These are phyloP conservation scores for Septoria linicola DNA, from an alignment of 2,329 filamentous ascomycete genomes.

Conservation along the genomic window DNA sequence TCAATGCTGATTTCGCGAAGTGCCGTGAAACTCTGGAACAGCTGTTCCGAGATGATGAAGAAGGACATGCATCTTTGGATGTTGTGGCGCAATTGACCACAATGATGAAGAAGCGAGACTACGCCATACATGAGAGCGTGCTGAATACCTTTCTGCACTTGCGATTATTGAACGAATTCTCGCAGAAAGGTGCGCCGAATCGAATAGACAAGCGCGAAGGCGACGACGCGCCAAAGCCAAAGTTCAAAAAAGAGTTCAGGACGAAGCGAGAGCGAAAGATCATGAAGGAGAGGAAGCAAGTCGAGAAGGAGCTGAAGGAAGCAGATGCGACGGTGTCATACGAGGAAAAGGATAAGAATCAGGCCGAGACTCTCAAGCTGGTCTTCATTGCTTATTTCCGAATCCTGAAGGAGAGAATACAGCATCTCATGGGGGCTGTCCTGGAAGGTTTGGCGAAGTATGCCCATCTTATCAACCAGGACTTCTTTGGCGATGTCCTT, in stretches of 20 bases:
- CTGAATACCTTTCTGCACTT: slow-evolving; percentile 89
- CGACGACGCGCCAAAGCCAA: slow-evolving; percentile 57
- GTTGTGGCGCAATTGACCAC: slow-evolving; percentile 80
- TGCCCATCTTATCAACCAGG: slow-evolving; percentile 95
- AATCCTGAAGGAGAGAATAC: slow-evolving; percentile 78
- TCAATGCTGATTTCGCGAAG: slow-evolving; percentile 74
- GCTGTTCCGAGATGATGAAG: slow-evolving; percentile 82
- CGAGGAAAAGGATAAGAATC: slow-evolving; percentile 89
- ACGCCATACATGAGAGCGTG: slow-evolving; percentile 77
- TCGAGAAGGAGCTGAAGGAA: slow-evolving; percentile 90
- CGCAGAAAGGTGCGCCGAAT: slow-evolving; percentile 77
- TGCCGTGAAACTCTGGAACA: slow-evolving; percentile 76
- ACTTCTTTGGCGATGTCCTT: slow-evolving; percentile 95
- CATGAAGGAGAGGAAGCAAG: slow-evolving; percentile 77
- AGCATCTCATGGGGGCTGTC: slow-evolving; percentile 92
- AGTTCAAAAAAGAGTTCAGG: slow-evolving; percentile 77
- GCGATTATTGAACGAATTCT: slow-evolving; percentile 82
- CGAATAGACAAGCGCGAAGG: slow-evolving; percentile 63
- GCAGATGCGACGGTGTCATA: slow-evolving; percentile 88
- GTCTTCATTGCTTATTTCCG: slow-evolving; percentile 96
- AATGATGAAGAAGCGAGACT: slow-evolving; percentile 91
- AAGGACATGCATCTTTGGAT: slow-evolving; percentile 84
- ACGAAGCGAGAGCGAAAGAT: slow-evolving; percentile 85
- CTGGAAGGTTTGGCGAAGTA: slow-evolving; percentile 92
- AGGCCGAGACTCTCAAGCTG: slow-evolving; percentile 91